phyloP scores from a whole-genome alignment of 805 yeast genomes.

The Schwanniomyces occidentalis region DNA sequence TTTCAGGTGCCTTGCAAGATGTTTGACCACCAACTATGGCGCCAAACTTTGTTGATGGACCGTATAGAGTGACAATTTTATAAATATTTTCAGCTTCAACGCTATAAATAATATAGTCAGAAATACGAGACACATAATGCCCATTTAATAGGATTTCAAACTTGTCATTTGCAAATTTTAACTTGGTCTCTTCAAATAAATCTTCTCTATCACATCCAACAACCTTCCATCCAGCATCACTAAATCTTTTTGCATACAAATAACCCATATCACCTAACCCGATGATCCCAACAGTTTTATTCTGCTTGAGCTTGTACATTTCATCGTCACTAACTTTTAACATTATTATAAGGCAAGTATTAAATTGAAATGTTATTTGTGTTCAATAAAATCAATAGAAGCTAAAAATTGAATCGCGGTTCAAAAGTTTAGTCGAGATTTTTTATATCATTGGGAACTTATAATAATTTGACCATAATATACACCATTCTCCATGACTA shows the following conservation, averaged over 20 bases:
- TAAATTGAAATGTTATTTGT: too few relatives aligned
- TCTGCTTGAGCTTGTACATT: conserved; percentile 12
- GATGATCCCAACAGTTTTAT: conserved; percentile 78
- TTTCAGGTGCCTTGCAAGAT: conserved; percentile 89
- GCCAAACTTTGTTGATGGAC: conserved; percentile 84
- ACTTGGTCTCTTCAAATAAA: conserved; percentile 45
- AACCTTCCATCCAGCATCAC: conserved; percentile 85
- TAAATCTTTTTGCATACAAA: conserved; percentile 76
- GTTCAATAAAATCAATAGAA: too few relatives aligned
- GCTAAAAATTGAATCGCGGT: too few relatives aligned
- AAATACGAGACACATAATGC: conserved; percentile 72
- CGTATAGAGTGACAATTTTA: conserved; percentile 71
- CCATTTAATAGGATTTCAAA: conserved; percentile 75
- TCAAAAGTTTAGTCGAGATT: too few relatives aligned
- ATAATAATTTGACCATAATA: too few relatives aligned
- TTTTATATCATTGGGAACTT: too few relatives aligned
- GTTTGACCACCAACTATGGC: conserved; percentile 98
- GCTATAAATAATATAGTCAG: conserved; percentile 85
- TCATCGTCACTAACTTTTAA: conserved; percentile 8
- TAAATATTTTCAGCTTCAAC: conserved; percentile 90
- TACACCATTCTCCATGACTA: too few relatives aligned
- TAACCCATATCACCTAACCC: conserved; percentile 98
- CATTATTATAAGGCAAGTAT: not conserved
- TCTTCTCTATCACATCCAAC: conserved; percentile 87
- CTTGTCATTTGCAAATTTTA: conserved; percentile 38